Evolutionary conservation across 371 early-diverging fungal species (phyloP).

Genomic region (Circinella umbellata): DNA sequence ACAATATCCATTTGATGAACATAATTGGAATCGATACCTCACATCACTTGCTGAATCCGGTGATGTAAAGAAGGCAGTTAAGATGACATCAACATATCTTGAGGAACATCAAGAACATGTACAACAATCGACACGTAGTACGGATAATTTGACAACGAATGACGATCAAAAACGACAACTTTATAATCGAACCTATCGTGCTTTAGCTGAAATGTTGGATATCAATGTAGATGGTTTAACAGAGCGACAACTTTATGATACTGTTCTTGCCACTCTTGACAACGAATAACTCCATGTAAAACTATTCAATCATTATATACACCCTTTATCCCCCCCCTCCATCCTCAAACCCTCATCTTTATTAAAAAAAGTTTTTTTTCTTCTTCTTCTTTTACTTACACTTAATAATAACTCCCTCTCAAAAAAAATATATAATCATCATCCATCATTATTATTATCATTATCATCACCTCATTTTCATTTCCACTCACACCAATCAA

Average conservation of each 20-base stretch:
- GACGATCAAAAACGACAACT: constrained; percentile 22
- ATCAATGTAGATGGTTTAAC: constrained; percentile 12
- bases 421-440: not conserved
- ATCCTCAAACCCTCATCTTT: not conserved
- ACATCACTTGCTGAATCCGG: constrained; percentile 17
- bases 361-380: too few species aligned
- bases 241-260: not conserved
- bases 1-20: constrained; percentile 41
- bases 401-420: not conserved
- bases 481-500: not conserved
- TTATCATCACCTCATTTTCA: not conserved
- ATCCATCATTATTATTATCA: not conserved
- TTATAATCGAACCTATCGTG: constrained; percentile 25
- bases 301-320: not conserved
- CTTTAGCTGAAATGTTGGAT: constrained; percentile 26
- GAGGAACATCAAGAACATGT: not conserved
- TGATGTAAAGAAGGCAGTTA: constrained; percentile 24
- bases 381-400: too few species aligned
- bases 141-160: not conserved
- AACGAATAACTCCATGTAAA: not conserved
- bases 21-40: constrained; percentile 49
- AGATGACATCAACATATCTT: constrained; percentile 18
- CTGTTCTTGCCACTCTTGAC: constrained; percentile 2
- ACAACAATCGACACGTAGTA: not conserved
- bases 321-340: not conserved